phyloP scores from a whole-genome alignment of 2,329 filamentous ascomycete species.

The Dothidotthia symphoricarpi region DNA sequence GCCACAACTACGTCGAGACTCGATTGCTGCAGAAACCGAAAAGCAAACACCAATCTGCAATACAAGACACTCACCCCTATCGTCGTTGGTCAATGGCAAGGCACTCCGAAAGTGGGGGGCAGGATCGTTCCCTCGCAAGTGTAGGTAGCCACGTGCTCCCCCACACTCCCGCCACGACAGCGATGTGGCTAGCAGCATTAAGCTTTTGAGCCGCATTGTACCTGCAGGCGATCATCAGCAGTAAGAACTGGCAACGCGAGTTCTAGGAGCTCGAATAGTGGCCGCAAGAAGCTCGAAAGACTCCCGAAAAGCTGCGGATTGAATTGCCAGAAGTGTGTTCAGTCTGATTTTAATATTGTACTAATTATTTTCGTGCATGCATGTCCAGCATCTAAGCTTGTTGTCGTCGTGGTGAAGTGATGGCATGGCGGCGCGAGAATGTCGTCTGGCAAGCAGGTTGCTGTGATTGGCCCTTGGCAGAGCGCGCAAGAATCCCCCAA shows the following conservation, averaged over 20 bases:
- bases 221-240: conserved; percentile 37
- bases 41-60: too few species aligned
- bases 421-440: conserved; percentile 13
- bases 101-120: too few species aligned
- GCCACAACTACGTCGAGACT: too few species aligned
- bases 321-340: neutral
- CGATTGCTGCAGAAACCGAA: too few species aligned
- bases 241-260: conserved; percentile 18
- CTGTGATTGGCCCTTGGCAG: conserved; percentile 8
- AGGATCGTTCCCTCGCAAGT: neutral
- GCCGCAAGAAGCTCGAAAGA: conserved; percentile 15
- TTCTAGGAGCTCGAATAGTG: conserved; percentile 14
- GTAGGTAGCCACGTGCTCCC: conserved; percentile 8
- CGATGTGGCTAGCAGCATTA: conserved; percentile 24
- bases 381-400: conserved; percentile 10
- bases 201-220: conserved; percentile 40
- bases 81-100: too few species aligned
- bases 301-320: conserved; percentile 30
- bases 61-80: too few species aligned
- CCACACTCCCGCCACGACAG: conserved; percentile 29
- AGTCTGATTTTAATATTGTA: conserved; percentile 4
- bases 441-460: conserved; percentile 1
- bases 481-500: conserved; percentile 17
- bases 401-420: conserved; percentile 18
- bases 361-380: neutral